Evolutionary conservation across 164 flowering plant genomes (phyloP).

Genomic region (Akebia trifoliata): DNA sequence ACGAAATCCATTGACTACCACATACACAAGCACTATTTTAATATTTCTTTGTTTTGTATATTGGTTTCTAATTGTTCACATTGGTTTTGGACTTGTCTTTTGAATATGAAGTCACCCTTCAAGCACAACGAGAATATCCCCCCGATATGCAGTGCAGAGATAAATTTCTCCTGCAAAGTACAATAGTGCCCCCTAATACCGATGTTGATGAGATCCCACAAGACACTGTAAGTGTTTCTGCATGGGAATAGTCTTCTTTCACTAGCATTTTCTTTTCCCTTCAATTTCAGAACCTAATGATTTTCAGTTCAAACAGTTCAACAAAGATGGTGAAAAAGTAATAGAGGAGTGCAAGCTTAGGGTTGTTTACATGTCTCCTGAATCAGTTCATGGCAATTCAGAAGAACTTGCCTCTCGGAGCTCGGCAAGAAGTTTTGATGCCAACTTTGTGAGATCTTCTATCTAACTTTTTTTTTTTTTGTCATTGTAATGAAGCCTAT

Average conservation of each 20-base stretch:
- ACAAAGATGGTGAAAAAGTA: slow-evolving; percentile 53
- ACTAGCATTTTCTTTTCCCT: neutral
- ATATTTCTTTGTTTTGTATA: neutral
- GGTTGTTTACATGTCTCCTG: slow-evolving; percentile 50
- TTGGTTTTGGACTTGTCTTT: slow-evolving; percentile 10
- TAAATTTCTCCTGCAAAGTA: slow-evolving; percentile 87
- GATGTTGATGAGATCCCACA: slow-evolving; percentile 74
- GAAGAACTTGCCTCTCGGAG: slow-evolving; percentile 27
- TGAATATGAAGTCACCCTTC: slow-evolving; percentile 65
- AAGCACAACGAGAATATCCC: slow-evolving; percentile 77
- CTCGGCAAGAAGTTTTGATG: slow-evolving; percentile 28
- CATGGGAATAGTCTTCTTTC: slow-evolving; percentile 2
- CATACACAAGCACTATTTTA: too few species aligned
- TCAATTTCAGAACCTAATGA: neutral
- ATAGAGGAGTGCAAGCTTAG: slow-evolving; percentile 76
- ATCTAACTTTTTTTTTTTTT: neutral
- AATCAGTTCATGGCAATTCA: slow-evolving; percentile 24
- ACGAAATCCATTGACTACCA: too few species aligned
- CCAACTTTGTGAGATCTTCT: slow-evolving; percentile 38
- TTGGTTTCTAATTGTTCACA: slow-evolving; percentile 2
- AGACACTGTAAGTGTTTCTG: slow-evolving; percentile 55
- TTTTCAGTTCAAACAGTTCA: slow-evolving; percentile 58
- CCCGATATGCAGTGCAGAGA: slow-evolving; percentile 90
- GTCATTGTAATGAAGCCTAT: too few species aligned
- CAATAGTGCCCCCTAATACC: slow-evolving; percentile 58